Base-by-base conservation (phyloP, 2,329 filamentous ascomycete species). In the Trichoderma sp. region DNA sequence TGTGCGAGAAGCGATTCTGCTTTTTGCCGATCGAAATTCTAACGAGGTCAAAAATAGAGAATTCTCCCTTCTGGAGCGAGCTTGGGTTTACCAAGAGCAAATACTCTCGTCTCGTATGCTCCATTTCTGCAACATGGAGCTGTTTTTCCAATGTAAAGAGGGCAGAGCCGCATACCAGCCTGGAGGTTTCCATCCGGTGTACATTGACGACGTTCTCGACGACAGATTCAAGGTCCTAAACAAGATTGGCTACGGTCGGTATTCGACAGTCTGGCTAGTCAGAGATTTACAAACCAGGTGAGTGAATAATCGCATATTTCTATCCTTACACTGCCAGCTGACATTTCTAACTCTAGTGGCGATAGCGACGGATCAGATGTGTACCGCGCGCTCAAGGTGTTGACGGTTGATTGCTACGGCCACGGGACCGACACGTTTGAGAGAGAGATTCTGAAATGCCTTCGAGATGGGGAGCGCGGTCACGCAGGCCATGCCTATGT, bases 251-350 rank as follows among this genome's bases (percentile, higher is more conserved):
- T 71, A 69, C 25, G 70, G 71, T 1, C 13, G 17, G 6, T 72
- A 72, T 52, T 72, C 71, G 1, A 72, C 71, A 13, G 70, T 70
- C 12, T 72, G 70, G 71, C 52, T 71, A 1, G 70, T 72, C 4
- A 64, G 34, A 19, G 70, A 72, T 17, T 32, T 64, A 25, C 34
- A 52, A 52, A 29, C 42, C 3, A 22, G 7, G 42, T 54, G 10
- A 64, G 48, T 19, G 27, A n/a, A 50, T 7, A 15, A 9, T n/a
- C 2, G 29, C 22, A 52, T 19, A 13, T 1, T 29, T 34, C 3
- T 2, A 13, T 45, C 17, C 12, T n/a, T 27, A 53, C 1, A 25
- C 17, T 22, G 5, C 5, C 17, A 10, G 15, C 60, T 53, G 8
- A 53, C 22, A 34, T 19, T 37, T 13, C 19, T 13, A 15, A 35